Conservation (phyloP, 192 early-diverging fungal species). For the Haplosporangium gracile region DNA sequence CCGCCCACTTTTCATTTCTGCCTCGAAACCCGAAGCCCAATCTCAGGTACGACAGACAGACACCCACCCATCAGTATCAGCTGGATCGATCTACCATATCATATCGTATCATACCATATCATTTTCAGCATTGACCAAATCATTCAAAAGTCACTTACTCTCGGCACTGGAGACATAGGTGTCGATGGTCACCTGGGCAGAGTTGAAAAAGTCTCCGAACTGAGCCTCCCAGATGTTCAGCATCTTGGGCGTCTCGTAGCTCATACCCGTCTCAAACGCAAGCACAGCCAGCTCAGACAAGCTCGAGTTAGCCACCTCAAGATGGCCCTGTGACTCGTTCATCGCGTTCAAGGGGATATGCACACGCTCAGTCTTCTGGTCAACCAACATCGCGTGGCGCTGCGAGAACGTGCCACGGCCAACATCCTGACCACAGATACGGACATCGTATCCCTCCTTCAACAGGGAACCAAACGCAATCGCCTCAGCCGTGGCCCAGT, state of each 20-base stretch:
- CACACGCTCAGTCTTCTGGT: constrained; percentile 89
- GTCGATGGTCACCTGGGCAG: constrained; percentile 95
- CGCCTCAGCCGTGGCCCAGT: constrained; percentile 97
- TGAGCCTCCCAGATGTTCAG: constrained; percentile 98
- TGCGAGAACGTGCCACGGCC: constrained; percentile 98
- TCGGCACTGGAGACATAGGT: constrained; percentile 91
- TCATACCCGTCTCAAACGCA: constrained; percentile 96
- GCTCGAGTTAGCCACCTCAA: constrained; percentile 89
- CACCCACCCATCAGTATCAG: no score
- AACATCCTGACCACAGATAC: constrained; percentile 97
- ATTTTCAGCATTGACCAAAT: not conserved
- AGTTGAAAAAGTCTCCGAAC: constrained; percentile 99
- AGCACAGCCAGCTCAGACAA: constrained; percentile 96
- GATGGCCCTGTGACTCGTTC: constrained; percentile 47
- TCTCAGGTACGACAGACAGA: not conserved
- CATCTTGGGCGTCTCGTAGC: constrained; percentile 87
- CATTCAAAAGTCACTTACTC: constrained; percentile 36
- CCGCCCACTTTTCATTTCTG: not conserved
- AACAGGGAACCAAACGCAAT: constrained; percentile 92
- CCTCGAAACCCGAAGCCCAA: not conserved
- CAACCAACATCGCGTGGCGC: constrained; percentile 96
- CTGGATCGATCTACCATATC: no score
- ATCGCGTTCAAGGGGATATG: constrained; percentile 88
- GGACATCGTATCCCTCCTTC: constrained; percentile 87
- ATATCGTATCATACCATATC: not conserved